Conservation (phyloP, 306 rosid species). For the Hippophae tibetana region DNA sequence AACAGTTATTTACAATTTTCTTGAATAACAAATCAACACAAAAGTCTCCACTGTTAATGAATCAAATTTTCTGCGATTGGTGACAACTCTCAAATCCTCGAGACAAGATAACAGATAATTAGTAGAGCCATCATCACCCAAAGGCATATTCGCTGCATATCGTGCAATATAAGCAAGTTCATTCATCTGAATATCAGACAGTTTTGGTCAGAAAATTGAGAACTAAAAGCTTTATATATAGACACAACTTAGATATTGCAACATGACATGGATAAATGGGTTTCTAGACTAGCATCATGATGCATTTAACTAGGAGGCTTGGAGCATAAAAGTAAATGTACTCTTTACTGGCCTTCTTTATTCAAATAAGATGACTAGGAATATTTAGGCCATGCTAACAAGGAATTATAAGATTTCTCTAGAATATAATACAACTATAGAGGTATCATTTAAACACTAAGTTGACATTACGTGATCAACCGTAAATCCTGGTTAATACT, state of each 20-base stretch:
- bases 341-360: too few relatives aligned
- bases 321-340: too few relatives aligned
- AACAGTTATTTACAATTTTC: slow-evolving; percentile 4
- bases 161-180: slow-evolving; percentile 95
- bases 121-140: slow-evolving; percentile 69
- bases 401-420: too few relatives aligned
- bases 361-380: too few relatives aligned
- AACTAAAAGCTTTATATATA: not conserved
- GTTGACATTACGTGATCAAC: too few relatives aligned
- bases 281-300: too few relatives aligned
- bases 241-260: not conserved
- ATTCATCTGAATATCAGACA: slow-evolving; percentile 56
- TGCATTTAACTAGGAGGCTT: too few relatives aligned
- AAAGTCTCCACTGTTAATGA: slow-evolving; percentile 85
- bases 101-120: slow-evolving; percentile 69
- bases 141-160: slow-evolving; percentile 68
- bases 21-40: slow-evolving; percentile 14
- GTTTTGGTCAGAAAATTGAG: slow-evolving; percentile 10
- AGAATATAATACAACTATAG: too few relatives aligned
- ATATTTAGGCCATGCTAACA: too few relatives aligned
- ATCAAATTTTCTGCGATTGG: slow-evolving; percentile 69
- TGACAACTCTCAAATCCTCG: slow-evolving; percentile 81
- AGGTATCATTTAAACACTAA: too few relatives aligned
- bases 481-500: too few relatives aligned
- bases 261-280: too few relatives aligned